A percentile compares a stretch with the other conserved stretches of the same genome.
Evolutionary conservation across 2,329 filamentous ascomycete genomes (phyloP).

Genomic region (Talaromyces piceae): DNA sequence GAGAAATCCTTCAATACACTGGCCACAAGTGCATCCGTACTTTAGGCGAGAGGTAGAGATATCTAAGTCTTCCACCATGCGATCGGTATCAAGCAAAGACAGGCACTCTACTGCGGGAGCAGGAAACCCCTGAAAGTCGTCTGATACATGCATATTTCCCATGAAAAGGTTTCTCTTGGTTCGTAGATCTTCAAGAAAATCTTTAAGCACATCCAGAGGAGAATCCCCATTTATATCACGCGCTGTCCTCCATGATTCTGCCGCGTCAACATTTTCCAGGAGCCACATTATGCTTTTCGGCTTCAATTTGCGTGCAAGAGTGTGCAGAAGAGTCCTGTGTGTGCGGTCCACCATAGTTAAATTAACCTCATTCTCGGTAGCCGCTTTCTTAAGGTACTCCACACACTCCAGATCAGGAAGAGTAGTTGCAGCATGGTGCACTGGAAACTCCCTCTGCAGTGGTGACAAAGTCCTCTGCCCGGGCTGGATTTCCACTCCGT

Average conservation of each 20-base stretch:
- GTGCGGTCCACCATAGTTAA: slow-evolving; percentile 12
- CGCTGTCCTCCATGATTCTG: slow-evolving; percentile 13
- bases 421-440: slow-evolving; percentile 8
- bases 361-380: slow-evolving; percentile 1
- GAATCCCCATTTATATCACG: slow-evolving; percentile 28
- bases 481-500: neutral
- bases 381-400: slow-evolving; percentile 3
- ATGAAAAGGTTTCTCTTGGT: slow-evolving; percentile 12
- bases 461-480: neutral
- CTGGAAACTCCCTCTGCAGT: slow-evolving; percentile 11
- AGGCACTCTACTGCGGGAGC: slow-evolving; percentile 22
- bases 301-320: slow-evolving; percentile 18
- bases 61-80: neutral
- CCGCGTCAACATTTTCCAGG: slow-evolving; percentile 13
- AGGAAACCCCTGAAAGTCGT: slow-evolving; percentile 26
- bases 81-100: slow-evolving; percentile 12
- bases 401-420: slow-evolving; percentile 9
- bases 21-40: slow-evolving; percentile 33
- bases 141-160: slow-evolving; percentile 18
- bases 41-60: slow-evolving; percentile 20
- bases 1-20: slow-evolving; percentile 31
- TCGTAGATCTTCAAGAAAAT: slow-evolving; percentile 23
- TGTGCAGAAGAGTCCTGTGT: slow-evolving; percentile 19
- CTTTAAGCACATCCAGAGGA: slow-evolving; percentile 24
- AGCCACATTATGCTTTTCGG: slow-evolving; percentile 22